Percentiles rank a stretch among this genome's conserved stretches.
Evolutionary conservation across 1,139 yeast species (phyloP).

Genomic region (Sugiyamaella xylanicola): DNA sequence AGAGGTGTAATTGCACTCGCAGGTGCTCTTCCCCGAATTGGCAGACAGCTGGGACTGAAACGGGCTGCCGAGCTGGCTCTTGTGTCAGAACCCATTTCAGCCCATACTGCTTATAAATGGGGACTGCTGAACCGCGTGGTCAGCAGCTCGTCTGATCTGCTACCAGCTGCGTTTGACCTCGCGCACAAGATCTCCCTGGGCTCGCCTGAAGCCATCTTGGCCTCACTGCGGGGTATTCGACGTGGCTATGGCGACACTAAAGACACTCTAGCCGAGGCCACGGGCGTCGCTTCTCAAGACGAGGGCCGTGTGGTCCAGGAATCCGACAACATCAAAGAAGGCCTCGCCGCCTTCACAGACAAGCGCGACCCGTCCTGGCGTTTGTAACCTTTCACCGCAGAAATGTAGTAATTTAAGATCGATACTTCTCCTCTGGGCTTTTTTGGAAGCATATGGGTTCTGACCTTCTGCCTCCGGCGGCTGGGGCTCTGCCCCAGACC

Average conservation of each 20-base stretch:
- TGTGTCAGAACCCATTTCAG: constrained; percentile 39
- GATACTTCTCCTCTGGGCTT: constrained; percentile 5
- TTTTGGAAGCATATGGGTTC: background rate
- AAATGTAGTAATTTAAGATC: background rate
- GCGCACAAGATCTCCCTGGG: constrained; percentile 35
- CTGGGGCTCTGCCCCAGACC: background rate
- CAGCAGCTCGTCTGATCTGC: constrained; percentile 31
- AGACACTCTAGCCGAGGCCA: constrained; percentile 30
- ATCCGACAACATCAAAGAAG: constrained; percentile 33
- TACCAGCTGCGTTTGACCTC: constrained; percentile 35
- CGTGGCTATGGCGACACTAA: constrained; percentile 35
- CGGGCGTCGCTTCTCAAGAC: constrained; percentile 25
- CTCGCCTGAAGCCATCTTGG: constrained; percentile 39
- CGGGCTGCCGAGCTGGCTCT: constrained; percentile 40
- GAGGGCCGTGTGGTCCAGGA: constrained; percentile 28
- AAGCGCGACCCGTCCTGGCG: constrained; percentile 38
- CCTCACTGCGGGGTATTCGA: constrained; percentile 35
- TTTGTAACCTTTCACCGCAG: constrained; percentile 1
- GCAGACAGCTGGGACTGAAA: constrained; percentile 35
- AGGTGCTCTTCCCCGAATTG: constrained; percentile 41
- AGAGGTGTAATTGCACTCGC: constrained; percentile 40
- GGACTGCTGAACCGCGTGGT: constrained; percentile 39
- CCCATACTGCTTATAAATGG: constrained; percentile 36
- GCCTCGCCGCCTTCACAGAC: constrained; percentile 35
- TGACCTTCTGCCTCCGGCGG: background rate